Evolutionary conservation across 768 basidiomycete species (phyloP).

Genomic region (Amanita subjunquillea): DNA sequence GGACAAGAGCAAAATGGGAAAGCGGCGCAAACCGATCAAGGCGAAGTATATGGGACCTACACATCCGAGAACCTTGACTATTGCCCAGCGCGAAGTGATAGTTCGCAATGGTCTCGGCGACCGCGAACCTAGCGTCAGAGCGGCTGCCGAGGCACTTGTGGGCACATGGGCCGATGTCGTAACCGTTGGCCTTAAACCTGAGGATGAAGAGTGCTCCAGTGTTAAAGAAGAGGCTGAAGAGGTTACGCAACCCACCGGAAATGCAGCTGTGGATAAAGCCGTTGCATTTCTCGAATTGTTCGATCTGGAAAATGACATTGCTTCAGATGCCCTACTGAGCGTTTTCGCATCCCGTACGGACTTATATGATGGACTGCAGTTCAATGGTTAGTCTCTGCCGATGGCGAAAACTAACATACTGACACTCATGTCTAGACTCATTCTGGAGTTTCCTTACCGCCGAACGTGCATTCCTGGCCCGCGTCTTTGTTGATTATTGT

Average conservation of each 20-base stretch:
- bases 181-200: conserved; percentile 20
- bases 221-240: conserved; percentile 12
- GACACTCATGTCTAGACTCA: conserved; percentile 30
- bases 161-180: conserved; percentile 67
- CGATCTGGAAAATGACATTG: conserved; percentile 52
- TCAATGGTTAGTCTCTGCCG: conserved; percentile 42
- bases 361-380: conserved; percentile 57
- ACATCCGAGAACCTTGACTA: conserved; percentile 56
- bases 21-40: neutral
- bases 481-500: conserved; percentile 79
- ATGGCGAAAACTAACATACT: neutral
- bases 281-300: conserved; percentile 46
- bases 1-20: neutral
- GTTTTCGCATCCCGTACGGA: conserved; percentile 59
- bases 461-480: conserved; percentile 70
- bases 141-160: conserved; percentile 64
- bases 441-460: conserved; percentile 69
- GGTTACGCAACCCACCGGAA: neutral
- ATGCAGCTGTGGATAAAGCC: conserved; percentile 21
- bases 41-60: conserved; percentile 33
- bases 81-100: conserved; percentile 67
- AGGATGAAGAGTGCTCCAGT: conserved; percentile 19
- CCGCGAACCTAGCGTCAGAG: conserved; percentile 63
- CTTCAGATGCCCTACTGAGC: conserved; percentile 65
- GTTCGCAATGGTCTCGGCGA: conserved; percentile 81